Conservation (phyloP, 306 rosid genomes). For the Lablab purpureus region DNA sequence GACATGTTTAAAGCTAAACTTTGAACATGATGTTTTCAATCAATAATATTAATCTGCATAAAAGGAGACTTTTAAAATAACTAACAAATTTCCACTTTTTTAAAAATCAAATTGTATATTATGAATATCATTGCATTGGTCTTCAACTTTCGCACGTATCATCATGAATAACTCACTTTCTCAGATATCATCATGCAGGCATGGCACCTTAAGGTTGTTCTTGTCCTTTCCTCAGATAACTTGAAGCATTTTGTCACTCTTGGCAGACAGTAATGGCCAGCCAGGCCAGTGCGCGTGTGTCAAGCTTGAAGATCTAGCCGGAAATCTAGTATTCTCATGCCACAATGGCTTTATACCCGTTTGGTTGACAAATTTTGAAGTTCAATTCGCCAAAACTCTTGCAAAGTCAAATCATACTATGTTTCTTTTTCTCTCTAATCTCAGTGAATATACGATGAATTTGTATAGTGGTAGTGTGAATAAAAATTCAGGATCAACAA, state of each 20-base stretch:
- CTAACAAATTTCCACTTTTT: background rate
- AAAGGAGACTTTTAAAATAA: background rate
- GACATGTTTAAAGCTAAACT: background rate
- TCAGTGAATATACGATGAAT: constrained; percentile 36
- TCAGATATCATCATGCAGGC: constrained; percentile 33
- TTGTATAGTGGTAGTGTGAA: background rate
- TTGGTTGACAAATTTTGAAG: constrained; percentile 50
- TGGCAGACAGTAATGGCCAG: constrained; percentile 36
- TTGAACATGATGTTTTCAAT: background rate
- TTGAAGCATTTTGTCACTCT: constrained; percentile 35
- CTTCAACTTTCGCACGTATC: constrained; percentile 13
- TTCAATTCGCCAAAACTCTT: constrained; percentile 33
- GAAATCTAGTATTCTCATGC: constrained; percentile 12
- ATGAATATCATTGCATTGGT: background rate
- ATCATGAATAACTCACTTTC: constrained; percentile 38
- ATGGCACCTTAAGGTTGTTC: constrained; percentile 8
- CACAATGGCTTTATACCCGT: constrained; percentile 59
- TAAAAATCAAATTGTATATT: background rate
- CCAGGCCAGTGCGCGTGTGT: constrained; percentile 44
- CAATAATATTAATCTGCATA: background rate
- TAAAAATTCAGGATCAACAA: constrained; percentile 34
- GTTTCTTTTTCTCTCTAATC: background rate
- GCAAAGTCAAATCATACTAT: constrained; percentile 48
- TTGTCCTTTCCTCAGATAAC: constrained; percentile 33
- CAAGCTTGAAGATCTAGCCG: constrained; percentile 32